Evolutionary conservation across 164 flowering plant genomes (phyloP).

Genomic region (Nymphaea colorata): DNA sequence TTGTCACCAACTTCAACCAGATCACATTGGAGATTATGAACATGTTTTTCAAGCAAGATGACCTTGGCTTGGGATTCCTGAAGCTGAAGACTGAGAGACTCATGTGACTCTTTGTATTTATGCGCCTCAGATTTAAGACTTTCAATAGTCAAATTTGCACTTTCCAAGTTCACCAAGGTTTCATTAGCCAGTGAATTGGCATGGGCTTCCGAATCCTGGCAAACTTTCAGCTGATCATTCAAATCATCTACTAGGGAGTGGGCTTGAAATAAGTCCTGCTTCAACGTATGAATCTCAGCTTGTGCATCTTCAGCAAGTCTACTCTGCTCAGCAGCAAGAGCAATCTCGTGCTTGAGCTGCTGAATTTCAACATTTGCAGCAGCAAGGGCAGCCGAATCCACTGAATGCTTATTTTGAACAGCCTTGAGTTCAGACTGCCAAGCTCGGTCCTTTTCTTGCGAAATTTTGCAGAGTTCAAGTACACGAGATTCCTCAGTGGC

Average conservation of each 20-base stretch:
- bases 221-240: conserved; percentile 36
- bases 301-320: conserved; percentile 28
- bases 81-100: conserved; percentile 39
- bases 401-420: conserved; percentile 30
- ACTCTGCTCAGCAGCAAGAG: conserved; percentile 28
- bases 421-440: conserved; percentile 47
- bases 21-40: conserved; percentile 36
- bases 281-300: conserved; percentile 36
- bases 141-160: conserved; percentile 46
- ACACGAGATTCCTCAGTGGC: conserved; percentile 35
- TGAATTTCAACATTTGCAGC: conserved; percentile 61
- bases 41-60: conserved; percentile 38
- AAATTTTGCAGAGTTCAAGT: conserved; percentile 27
- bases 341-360: conserved; percentile 48
- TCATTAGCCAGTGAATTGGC: conserved; percentile 37
- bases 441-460: conserved; percentile 33
- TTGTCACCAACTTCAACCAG: conserved; percentile 3
- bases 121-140: conserved; percentile 33
- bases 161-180: conserved; percentile 50
- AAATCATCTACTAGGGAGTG: conserved; percentile 41
- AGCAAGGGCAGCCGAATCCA: conserved; percentile 38
- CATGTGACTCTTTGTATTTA: conserved; percentile 37
- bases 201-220: conserved; percentile 57
- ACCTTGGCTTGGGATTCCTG: conserved; percentile 46
- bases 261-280: conserved; percentile 38